Percentiles rank a stretch among this genome's conserved stretches.
Conservation (phyloP, 139 green algal genomes). For the Coccomyxa sp. region DNA sequence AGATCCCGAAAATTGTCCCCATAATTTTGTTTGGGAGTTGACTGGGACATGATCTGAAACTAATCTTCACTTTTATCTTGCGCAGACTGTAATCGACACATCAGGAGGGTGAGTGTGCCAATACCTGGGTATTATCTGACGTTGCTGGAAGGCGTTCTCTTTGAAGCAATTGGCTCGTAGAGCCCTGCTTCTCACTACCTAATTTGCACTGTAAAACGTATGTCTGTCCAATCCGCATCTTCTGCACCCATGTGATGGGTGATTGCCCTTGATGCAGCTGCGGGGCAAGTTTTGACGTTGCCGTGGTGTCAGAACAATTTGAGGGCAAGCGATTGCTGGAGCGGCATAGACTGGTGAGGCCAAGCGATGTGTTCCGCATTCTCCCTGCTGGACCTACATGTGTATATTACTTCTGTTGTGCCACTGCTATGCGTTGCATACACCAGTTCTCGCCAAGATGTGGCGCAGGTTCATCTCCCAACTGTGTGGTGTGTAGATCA, state of each 20-base stretch:
- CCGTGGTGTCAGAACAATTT: conserved; percentile 57
- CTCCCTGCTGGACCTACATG: too few species aligned
- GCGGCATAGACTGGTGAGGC: conserved; percentile 59
- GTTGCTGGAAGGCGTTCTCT: too few species aligned
- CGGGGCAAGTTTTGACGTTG: conserved; percentile 68
- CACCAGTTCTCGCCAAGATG: too few species aligned
- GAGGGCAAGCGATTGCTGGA: conserved; percentile 65
- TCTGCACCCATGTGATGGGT: too few species aligned
- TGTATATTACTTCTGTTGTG: too few species aligned
- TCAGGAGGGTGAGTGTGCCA: conserved; percentile 10
- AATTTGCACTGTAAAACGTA: too few species aligned
- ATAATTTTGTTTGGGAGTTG: not conserved
- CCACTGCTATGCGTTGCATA: too few species aligned
- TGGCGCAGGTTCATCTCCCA: not conserved
- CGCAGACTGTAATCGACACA: conserved; percentile 20
- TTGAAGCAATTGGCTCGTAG: too few species aligned
- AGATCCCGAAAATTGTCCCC: not conserved
- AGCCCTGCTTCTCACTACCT: too few species aligned
- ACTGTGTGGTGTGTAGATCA: conserved; percentile 34
- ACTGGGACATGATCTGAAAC: too few species aligned
- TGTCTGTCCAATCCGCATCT: too few species aligned
- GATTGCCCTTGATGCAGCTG: conserved; percentile 38
- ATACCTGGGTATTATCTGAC: not conserved
- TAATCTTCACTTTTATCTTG: too few species aligned
- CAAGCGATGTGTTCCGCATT: not conserved